phyloP scores from a whole-genome alignment of 371 early-diverging fungal genomes.

The Mortierella sp. region DNA sequence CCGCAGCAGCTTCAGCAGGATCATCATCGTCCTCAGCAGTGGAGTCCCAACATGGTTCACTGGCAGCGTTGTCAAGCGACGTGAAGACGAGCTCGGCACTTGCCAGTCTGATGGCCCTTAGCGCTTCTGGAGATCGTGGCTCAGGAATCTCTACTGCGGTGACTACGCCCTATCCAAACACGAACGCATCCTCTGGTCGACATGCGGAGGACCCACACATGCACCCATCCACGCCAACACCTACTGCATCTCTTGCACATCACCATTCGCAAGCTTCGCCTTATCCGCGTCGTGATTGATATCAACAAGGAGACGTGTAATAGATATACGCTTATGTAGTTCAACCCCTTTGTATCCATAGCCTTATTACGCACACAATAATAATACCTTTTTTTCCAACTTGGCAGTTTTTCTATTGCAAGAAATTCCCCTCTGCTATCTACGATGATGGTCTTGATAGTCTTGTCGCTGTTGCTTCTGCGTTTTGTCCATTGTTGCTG shows the following conservation, averaged over 20 bases:
- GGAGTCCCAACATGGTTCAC: background rate
- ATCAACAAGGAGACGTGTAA: no score
- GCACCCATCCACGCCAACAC: slow-evolving; percentile 6
- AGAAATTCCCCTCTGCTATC: background rate
- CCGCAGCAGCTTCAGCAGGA: no score
- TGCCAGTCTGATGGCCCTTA: slow-evolving; percentile 58
- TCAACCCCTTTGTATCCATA: background rate
- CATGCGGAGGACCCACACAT: slow-evolving; percentile 1
- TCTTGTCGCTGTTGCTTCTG: background rate
- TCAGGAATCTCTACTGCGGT: background rate
- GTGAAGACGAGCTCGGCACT: slow-evolving; percentile 56
- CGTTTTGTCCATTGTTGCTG: no score
- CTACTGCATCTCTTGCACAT: slow-evolving; percentile 3
- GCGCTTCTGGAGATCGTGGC: slow-evolving; percentile 25
- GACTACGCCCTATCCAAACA: background rate
- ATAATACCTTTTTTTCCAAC: no score
- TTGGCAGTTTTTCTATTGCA: background rate
- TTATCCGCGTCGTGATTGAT: slow-evolving; percentile 20
- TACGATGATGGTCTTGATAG: background rate
- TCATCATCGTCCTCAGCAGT: background rate
- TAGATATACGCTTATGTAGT: background rate
- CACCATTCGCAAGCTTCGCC: slow-evolving; percentile 14
- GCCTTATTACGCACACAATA: no score
- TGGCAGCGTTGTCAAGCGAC: slow-evolving; percentile 2
- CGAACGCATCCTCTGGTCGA: background rate